Evolutionary conservation across 2,329 filamentous ascomycete genomes (phyloP).

Genomic region (Talaromyces verruculosus): DNA sequence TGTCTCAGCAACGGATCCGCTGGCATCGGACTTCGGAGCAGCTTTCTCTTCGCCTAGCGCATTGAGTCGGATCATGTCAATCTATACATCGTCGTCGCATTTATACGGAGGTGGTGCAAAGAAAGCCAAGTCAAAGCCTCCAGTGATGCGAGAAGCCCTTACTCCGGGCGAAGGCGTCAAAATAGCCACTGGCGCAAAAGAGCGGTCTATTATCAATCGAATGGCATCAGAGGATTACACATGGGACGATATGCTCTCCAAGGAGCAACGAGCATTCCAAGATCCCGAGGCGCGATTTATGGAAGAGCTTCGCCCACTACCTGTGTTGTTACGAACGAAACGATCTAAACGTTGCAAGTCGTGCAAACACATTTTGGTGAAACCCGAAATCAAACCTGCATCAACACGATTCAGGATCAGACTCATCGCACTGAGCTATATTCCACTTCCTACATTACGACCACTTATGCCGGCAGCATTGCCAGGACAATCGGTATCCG

Average conservation of each 20-base stretch:
- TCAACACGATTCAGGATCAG: slow-evolving; percentile 91
- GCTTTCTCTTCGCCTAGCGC: slow-evolving; percentile 74
- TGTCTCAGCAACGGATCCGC: slow-evolving; percentile 51
- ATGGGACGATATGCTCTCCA: slow-evolving; percentile 63
- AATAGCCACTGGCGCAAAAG: slow-evolving; percentile 58
- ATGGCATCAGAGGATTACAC: slow-evolving; percentile 56
- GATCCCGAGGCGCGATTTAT: slow-evolving; percentile 60
- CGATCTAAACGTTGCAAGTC: slow-evolving; percentile 88
- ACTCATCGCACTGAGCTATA: slow-evolving; percentile 81
- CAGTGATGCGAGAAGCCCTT: slow-evolving; percentile 78
- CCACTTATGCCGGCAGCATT: slow-evolving; percentile 55
- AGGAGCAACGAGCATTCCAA: slow-evolving; percentile 54
- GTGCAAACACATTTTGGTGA: slow-evolving; percentile 92
- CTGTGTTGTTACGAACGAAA: slow-evolving; percentile 83
- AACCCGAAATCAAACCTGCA: slow-evolving; percentile 86
- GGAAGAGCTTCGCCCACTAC: slow-evolving; percentile 75
- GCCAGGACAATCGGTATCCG: slow-evolving; percentile 27
- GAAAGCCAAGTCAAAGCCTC: slow-evolving; percentile 65
- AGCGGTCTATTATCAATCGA: slow-evolving; percentile 60
- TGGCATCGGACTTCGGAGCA: slow-evolving; percentile 50
- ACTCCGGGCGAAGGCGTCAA: slow-evolving; percentile 70
- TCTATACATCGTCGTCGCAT: slow-evolving; percentile 67
- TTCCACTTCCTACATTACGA: slow-evolving; percentile 71
- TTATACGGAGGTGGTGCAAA: slow-evolving; percentile 56
- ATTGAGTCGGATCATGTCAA: slow-evolving; percentile 82